Conservation (phyloP, 305 asterid genomes). For the Striga hermonthica region DNA sequence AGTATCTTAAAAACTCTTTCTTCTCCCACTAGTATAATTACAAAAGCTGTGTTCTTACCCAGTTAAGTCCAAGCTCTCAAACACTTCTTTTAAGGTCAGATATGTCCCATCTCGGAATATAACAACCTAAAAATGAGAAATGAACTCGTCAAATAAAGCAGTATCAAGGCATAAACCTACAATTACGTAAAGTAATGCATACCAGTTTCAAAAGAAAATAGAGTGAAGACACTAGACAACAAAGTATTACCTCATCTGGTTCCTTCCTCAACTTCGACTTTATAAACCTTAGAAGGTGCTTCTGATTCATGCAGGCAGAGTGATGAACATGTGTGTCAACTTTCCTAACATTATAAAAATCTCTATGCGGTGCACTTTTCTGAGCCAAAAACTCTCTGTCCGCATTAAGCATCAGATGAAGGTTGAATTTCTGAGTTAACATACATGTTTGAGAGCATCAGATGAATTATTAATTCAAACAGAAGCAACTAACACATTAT, state of each 20-base stretch:
- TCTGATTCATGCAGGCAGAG: conserved; percentile 85
- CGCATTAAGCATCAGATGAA: conserved; percentile 79
- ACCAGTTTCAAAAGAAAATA: too few relatives aligned
- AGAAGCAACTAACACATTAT: too few relatives aligned
- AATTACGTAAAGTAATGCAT: too few relatives aligned
- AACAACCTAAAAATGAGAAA: conserved; percentile 55
- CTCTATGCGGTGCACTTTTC: conserved; percentile 84
- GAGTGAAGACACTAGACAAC: conserved; percentile 1
- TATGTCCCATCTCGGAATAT: conserved; percentile 79
- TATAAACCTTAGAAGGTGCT: conserved; percentile 69
- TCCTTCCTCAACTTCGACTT: conserved; percentile 78
- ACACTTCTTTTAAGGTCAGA: conserved; percentile 70
- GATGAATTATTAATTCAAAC: too few relatives aligned
- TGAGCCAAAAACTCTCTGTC: conserved; percentile 81
- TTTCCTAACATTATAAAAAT: conserved; percentile 73
- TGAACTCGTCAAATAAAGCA: conserved; percentile 16
- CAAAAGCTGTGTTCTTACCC: conserved; percentile 44
- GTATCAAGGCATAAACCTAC: not conserved
- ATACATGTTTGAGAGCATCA: conserved; percentile 11
- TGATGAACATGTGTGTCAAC: conserved; percentile 84
- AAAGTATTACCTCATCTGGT: conserved; percentile 63
- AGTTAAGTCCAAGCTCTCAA: conserved; percentile 76
- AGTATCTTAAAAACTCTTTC: not conserved
- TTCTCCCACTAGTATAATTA: conserved; percentile 3
- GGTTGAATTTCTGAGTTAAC: conserved; percentile 62